Evolutionary conservation across 306 rosid species (phyloP).

Genomic region (Corylus heterophylla): DNA sequence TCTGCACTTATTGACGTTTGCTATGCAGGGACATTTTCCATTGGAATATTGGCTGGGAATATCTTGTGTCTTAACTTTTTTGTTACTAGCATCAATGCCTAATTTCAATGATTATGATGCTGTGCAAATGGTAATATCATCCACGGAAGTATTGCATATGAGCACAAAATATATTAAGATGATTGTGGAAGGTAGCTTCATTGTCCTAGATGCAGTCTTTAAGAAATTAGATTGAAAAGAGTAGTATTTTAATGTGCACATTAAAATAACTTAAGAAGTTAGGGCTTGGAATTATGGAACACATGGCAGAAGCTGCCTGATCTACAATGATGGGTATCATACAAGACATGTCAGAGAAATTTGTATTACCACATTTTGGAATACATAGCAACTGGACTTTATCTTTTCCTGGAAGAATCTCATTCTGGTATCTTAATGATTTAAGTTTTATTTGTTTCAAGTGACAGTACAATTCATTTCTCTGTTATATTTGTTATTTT

Average conservation of each 20-base stretch:
- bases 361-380: not conserved
- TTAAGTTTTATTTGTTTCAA: not conserved
- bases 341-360: not conserved
- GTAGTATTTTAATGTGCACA: not conserved
- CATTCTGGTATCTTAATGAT: not conserved
- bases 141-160: not conserved
- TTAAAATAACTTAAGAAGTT: not conserved
- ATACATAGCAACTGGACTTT: not conserved
- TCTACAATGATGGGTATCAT: not conserved
- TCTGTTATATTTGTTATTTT: not conserved
- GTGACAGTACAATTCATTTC: not conserved
- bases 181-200: not conserved
- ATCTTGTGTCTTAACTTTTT: not conserved
- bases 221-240: not conserved
- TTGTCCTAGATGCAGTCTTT: not conserved
- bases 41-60: not conserved
- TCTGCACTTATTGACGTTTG: not conserved
- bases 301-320: not conserved
- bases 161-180: not conserved
- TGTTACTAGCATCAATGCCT: not conserved
- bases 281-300: not conserved
- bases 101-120: not conserved
- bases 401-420: constrained; percentile 1
- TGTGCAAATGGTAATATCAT: not conserved
- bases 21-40: not conserved